Conservation (phyloP, 2,329 filamentous ascomycete species). For the Coleophoma cylindrospora region DNA sequence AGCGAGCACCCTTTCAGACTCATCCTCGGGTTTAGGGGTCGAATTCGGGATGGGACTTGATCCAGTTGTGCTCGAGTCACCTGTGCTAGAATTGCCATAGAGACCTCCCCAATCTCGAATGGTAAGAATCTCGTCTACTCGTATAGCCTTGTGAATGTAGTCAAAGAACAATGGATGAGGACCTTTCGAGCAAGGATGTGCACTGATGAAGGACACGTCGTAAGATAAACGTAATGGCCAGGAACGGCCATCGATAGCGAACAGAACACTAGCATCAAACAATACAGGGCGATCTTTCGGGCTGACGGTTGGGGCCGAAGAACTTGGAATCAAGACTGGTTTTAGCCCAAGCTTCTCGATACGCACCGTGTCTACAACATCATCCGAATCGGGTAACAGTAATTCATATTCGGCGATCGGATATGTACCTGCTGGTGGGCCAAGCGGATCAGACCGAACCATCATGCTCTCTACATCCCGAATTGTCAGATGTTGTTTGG, state of each 20-base stretch:
- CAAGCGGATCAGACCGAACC: slow-evolving; percentile 64
- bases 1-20: slow-evolving; percentile 63
- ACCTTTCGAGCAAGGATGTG: slow-evolving; percentile 58
- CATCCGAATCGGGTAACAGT: slow-evolving; percentile 49
- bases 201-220: slow-evolving; percentile 62
- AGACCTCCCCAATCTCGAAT: slow-evolving; percentile 56
- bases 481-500: slow-evolving; percentile 49
- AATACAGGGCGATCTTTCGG: slow-evolving; percentile 32
- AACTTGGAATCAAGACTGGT: slow-evolving; percentile 29
- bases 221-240: slow-evolving; percentile 60
- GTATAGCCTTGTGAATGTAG: slow-evolving; percentile 55
- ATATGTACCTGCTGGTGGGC: slow-evolving; percentile 55
- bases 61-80: not conserved
- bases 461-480: slow-evolving; percentile 62
- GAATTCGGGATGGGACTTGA: slow-evolving; percentile 1
- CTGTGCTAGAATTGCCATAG: not conserved
- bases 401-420: slow-evolving; percentile 65
- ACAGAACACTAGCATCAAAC: slow-evolving; percentile 58
- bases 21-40: slow-evolving; percentile 33
- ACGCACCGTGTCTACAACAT: slow-evolving; percentile 59
- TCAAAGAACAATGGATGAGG: slow-evolving; percentile 70
- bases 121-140: slow-evolving; percentile 59
- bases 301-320: not conserved
- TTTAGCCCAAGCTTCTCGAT: slow-evolving; percentile 63
- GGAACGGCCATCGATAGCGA: slow-evolving; percentile 57